Base-by-base conservation (phyloP, 352 stramenopile genomes). In the Pythium vanterpoolii region DNA sequence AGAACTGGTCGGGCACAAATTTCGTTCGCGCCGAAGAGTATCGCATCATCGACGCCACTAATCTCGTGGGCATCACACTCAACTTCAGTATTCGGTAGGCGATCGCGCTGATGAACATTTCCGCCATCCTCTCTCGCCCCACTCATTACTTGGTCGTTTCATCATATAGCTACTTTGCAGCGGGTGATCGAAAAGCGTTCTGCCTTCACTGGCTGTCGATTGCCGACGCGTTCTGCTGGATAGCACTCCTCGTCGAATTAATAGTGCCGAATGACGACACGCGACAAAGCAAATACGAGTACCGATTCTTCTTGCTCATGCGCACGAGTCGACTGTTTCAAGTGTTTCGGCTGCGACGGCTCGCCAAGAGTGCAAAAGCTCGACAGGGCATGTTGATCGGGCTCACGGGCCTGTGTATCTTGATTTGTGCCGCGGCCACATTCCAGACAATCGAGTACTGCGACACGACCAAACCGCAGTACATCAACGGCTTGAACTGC, bases 381-480 rank as follows among this genome's bases (percentile, higher is more conserved):
- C 74, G 82, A 0, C 77, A 92, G 58, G 60, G 66, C 26, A 46
- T 76, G 8, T 34, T 86, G 6, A 88, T 92, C 39, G 66, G 59
- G 1, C 44, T 92, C 8, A 88, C 76, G 0, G 80, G 64, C 7
- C 38, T 74, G 2, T 83, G 67, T 48, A 84, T 92, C 40, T 82
- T 92, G 55, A 79, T 90, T 9, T 89, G 79, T 31, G 74, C 51
- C 3, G 82, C 65, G 2, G 69, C 83, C 21, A 74, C 77, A 6
- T 77, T 88, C 40, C 82, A 89, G 73, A 86, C 76, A 11, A 82
- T 89, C 34, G 79, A 89, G 43, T 75, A 84, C 45, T 89, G 79
- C 44, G 79, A 86, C 33, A 28, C 44, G 2, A 62, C 14, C 30
- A 46, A 62, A 14, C 33, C 45, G 0, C 23, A 47, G 43, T 62